These are phyloP conservation scores for Aquanectria penicillioides DNA, from an alignment of 2,329 filamentous ascomycete genomes.

Conservation along the genomic window DNA sequence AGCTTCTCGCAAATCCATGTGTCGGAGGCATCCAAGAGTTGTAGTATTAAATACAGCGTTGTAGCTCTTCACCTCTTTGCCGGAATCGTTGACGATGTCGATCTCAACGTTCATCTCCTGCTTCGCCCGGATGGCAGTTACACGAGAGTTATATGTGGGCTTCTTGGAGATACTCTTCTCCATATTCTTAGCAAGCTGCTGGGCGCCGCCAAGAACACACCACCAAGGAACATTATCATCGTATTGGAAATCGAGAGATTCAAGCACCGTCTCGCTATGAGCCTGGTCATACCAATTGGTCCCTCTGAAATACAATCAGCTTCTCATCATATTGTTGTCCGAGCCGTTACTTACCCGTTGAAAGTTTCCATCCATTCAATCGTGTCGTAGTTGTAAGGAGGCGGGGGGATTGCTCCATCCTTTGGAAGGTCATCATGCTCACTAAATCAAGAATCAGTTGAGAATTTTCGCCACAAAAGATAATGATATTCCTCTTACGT, in stretches of 20 bases:
- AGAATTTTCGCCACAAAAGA: neutral
- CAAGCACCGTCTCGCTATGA: conserved; percentile 27
- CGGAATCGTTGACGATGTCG: neutral
- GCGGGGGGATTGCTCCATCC: neutral
- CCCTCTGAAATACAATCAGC: conserved; percentile 7
- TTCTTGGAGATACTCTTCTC: conserved; percentile 7
- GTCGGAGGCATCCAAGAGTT: conserved; percentile 24
- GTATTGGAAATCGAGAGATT: conserved; percentile 35
- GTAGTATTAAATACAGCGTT: conserved; percentile 31
- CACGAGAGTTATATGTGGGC: conserved; percentile 22
- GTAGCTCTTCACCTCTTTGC: conserved; percentile 17
- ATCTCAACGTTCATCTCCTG: neutral
- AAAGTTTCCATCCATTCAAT: conserved; percentile 37
- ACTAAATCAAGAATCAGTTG: too few species aligned
- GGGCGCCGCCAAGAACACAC: conserved; percentile 32
- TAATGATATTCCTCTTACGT: conserved; percentile 22
- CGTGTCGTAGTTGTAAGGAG: conserved; percentile 30
- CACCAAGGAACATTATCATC: too few species aligned
- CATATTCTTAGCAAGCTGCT: conserved; percentile 27
- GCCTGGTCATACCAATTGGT: conserved; percentile 38
- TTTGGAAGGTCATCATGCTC: too few species aligned
- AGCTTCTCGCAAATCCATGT: conserved; percentile 36
- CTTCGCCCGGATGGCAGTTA: conserved; percentile 21
- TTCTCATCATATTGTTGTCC: too few species aligned
- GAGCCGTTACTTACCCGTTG: conserved; percentile 33